A percentile compares a stretch with the other conserved stretches of the same genome.
These are phyloP conservation scores for Lasiodiplodia gonubiensis DNA, from an alignment of 2,329 filamentous ascomycete species.

Conservation along the genomic window DNA sequence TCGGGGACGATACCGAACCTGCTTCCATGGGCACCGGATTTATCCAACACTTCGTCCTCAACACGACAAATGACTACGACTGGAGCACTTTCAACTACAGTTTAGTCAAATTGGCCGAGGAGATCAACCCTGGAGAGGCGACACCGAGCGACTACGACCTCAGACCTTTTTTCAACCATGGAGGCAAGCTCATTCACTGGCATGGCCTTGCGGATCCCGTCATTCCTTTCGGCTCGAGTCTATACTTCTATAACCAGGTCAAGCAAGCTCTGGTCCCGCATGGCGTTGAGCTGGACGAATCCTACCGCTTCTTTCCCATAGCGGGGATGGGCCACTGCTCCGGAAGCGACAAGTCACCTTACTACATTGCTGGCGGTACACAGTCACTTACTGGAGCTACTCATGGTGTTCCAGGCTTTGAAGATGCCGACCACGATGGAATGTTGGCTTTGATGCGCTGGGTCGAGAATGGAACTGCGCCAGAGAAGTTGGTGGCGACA, in stretches of 20 bases:
- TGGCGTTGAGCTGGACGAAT: conserved; percentile 45
- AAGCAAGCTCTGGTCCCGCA: conserved; percentile 40
- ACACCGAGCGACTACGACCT: conserved; percentile 53
- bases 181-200: conserved; percentile 48
- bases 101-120: conserved; percentile 45
- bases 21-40: neutral
- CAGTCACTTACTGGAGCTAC: conserved; percentile 38
- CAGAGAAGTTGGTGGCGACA: conserved; percentile 44
- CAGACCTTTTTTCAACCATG: neutral
- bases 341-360: conserved; percentile 46
- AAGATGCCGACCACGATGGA: conserved; percentile 42
- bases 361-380: conserved; percentile 52
- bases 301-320: conserved; percentile 52
- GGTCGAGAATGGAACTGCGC: conserved; percentile 46
- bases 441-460: conserved; percentile 46
- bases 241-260: conserved; percentile 60
- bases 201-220: conserved; percentile 53
- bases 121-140: conserved; percentile 54
- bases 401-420: conserved; percentile 40
- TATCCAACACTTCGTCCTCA: no score
- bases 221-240: conserved; percentile 58
- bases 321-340: conserved; percentile 53
- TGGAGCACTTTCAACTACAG: conserved; percentile 41
- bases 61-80: conserved; percentile 30
- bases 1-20: conserved; percentile 27